Evolutionary conservation across 1,284 basidiomycete genomes (phyloP), one percentile per base, ranked within the genome.

Genomic region (Melanopsichium pennsylvanicum): DNA sequence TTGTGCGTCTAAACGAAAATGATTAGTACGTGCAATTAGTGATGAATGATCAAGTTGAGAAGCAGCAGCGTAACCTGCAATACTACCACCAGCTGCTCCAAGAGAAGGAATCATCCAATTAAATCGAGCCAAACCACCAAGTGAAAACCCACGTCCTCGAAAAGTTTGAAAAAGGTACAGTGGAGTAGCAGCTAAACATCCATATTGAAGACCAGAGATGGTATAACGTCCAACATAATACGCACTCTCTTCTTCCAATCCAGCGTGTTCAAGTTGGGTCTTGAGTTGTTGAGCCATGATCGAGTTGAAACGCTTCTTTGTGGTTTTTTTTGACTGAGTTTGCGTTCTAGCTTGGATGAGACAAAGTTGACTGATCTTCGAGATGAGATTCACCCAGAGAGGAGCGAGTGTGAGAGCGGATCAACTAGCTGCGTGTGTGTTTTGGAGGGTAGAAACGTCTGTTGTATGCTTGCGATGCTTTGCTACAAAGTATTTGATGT

Each of bases 121-220:
- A 48, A 70, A 71, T 10, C 76, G 57, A 0, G 69, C 70, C 2
- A 79, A 37, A 0, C 66, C 62, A 6, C 71, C 66, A 2, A 79
- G 36, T 0, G 48, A 41, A 26, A 78, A 78, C 4, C 66, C 59
- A 1, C 73, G 54, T 2, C 66, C 63, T 9, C 77, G 66, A 0
- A 72, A 12, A 1, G 63, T 32, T 18, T 68, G 54, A 4, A 79
- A 10, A 0, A 72, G 33, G 50, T 75, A 79, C 11, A 78, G 19
- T 2, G 77, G 77, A 3, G 75, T 78, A 1, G 74, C 77, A 2
- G 67, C 66, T 11, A 79, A 49, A 47, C 74, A 67, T 1, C 70
- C 76, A 26, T 62, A 50, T 40, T 79, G 76, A 2, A 62, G 37
- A 12, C 75, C 75, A 37, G 40, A 42, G 1, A 74, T 31, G 4